Percentiles rank a stretch among this genome's conserved stretches.
These are phyloP conservation scores for Globisporangium takayamanum DNA, from an alignment of 352 stramenopile species.

Conservation along the genomic window DNA sequence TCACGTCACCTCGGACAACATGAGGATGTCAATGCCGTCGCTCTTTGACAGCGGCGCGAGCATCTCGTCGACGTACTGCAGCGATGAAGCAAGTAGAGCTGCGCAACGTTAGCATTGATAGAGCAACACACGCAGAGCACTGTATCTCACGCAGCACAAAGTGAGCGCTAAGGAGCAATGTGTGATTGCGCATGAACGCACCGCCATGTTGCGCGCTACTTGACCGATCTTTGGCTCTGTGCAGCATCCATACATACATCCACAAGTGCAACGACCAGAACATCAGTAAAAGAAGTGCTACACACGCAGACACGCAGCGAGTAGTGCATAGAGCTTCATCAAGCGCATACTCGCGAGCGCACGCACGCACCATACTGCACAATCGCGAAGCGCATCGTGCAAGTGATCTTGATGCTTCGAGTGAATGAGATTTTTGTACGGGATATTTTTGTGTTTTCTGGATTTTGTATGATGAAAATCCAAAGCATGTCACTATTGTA, in stretches of 20 bases:
- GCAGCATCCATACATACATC: background rate
- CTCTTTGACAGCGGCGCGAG: slow-evolving; percentile 33
- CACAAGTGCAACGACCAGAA: background rate
- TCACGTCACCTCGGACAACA: slow-evolving; percentile 61
- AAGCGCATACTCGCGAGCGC: background rate
- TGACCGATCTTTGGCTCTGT: slow-evolving; percentile 63
- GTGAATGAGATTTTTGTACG: too few species aligned
- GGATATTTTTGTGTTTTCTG: too few species aligned
- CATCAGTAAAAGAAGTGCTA: background rate
- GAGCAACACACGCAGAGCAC: background rate
- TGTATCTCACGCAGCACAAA: background rate
- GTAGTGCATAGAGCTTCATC: background rate
- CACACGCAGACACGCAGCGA: background rate
- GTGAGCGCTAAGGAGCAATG: background rate
- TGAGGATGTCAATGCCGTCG: slow-evolving; percentile 61
- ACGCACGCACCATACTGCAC: slow-evolving; percentile 64
- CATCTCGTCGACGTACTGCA: slow-evolving; percentile 58
- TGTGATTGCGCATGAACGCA: slow-evolving; percentile 12
- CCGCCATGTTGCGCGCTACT: slow-evolving; percentile 64
- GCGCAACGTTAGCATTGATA: background rate
- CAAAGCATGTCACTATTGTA: too few species aligned
- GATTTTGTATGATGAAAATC: too few species aligned
- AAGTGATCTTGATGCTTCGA: too few species aligned
- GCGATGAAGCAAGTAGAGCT: background rate
- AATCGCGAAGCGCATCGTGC: slow-evolving; percentile 58